A percentile compares a stretch with the other conserved stretches of the same genome.
Evolutionary conservation across 306 rosid species (phyloP).

Genomic region (Prunus salicina): DNA sequence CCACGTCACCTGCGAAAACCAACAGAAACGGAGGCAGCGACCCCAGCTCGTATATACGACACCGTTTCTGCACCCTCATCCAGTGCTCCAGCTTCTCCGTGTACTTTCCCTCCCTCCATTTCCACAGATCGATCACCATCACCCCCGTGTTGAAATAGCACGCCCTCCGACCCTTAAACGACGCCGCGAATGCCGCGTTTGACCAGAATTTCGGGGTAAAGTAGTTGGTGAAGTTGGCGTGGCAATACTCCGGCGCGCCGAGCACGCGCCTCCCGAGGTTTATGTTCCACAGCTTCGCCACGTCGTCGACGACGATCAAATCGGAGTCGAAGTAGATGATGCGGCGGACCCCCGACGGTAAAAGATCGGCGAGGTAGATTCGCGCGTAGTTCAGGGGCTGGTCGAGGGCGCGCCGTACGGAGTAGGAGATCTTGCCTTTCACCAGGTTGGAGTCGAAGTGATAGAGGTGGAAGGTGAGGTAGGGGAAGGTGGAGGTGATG

Average conservation of each 20-base stretch:
- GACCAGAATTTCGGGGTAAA: slow-evolving; percentile 79
- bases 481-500: slow-evolving; percentile 70
- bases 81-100: slow-evolving; percentile 69
- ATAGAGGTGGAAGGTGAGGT: slow-evolving; percentile 60
- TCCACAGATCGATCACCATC: slow-evolving; percentile 83
- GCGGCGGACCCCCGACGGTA: slow-evolving; percentile 56
- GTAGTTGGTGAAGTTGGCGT: slow-evolving; percentile 82
- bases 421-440: slow-evolving; percentile 70
- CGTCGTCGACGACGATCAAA: slow-evolving; percentile 84
- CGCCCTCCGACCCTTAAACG: slow-evolving; percentile 48
- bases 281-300: slow-evolving; percentile 76
- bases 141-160: slow-evolving; percentile 95
- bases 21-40: slow-evolving; percentile 82
- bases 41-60: slow-evolving; percentile 81
- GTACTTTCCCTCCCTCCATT: slow-evolving; percentile 73
- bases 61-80: slow-evolving; percentile 84
- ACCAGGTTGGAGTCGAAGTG: slow-evolving; percentile 79
- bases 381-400: slow-evolving; percentile 92
- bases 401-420: slow-evolving; percentile 78
- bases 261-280: slow-evolving; percentile 56
- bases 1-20: slow-evolving; percentile 80
- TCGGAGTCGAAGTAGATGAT: slow-evolving; percentile 90
- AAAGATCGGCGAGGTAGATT: slow-evolving; percentile 73
- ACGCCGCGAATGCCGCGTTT: slow-evolving; percentile 44
- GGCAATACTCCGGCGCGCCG: slow-evolving; percentile 92